Base-by-base conservation (phyloP, 2,329 filamentous ascomycete genomes). In the Pseudonectria foliicola region DNA sequence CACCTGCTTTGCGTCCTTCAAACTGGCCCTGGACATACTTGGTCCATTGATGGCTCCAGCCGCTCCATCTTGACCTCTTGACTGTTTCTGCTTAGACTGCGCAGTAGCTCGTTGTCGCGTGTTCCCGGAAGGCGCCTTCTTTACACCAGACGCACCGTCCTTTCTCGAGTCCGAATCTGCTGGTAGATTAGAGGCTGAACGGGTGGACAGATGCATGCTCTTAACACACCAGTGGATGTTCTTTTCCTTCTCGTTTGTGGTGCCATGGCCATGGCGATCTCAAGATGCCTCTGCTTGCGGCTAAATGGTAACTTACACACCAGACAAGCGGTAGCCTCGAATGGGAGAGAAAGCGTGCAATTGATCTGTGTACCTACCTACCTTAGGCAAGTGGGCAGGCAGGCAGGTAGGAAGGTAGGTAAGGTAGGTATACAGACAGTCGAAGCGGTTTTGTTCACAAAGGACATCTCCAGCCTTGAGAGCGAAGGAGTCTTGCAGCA, bases 171-270 rank as follows among this genome's bases (percentile, higher is more conserved):
- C 35, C 10, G 32, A 39, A 27, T 48, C 49, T 52, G 15, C 8
- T 15, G 5, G 7, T 2, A 27, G 10, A 2, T 50, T 26, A 45
- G 36, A 15, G 13, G n/a, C 13, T 33, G 16, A 4, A 18, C n/a
- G 10, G 6, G 11, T 7, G 6, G 7, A 28, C 13, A 4, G 1
- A 28, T 2, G 4, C 8, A 23, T 23, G 7, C 8, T 10, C 16
- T 33, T 10, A 11, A 15, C 43, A 29, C 31, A 52, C 56, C 52
- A 6, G 38, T 45, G 12, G 46, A 44, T 6, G 26, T 28, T 18
- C 46, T 57, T 37, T 52, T 50, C 27, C 55, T 58, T n/a, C 50
- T 39, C 10, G 47, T 47, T 31, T 31, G 39, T 11, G 50, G 46
- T 5, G 55, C 45, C 57, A 60, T 60, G 4, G 7, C 27, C 3